phyloP scores from a whole-genome alignment of 495 filamentous ascomycete genomes.

The Penicillium antarcticum region DNA sequence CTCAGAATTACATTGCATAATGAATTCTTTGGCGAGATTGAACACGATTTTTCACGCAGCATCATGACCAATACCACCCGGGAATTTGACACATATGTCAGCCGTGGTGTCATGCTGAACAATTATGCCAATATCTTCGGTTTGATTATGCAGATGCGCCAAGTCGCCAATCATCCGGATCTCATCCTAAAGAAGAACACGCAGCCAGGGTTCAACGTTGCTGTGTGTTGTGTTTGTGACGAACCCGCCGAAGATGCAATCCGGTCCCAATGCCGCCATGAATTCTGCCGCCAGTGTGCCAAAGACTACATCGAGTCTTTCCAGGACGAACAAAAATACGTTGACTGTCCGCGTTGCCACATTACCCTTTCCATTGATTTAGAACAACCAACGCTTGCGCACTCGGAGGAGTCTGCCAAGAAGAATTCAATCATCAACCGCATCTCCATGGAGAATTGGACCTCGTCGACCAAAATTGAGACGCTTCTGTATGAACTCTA shows the following conservation, averaged over 20 bases:
- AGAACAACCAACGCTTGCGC: constrained; percentile 89
- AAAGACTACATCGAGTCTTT: constrained; percentile 78
- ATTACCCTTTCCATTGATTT: constrained; percentile 86
- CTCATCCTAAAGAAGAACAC: constrained; percentile 83
- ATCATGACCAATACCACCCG: constrained; percentile 88
- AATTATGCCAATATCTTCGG: constrained; percentile 86
- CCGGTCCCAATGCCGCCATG: constrained; percentile 84
- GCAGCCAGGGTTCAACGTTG: constrained; percentile 81
- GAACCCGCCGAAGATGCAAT: constrained; percentile 94
- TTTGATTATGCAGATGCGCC: constrained; percentile 96
- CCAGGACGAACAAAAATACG: constrained; percentile 49
- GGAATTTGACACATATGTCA: constrained; percentile 92
- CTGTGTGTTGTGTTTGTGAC: constrained; percentile 92
- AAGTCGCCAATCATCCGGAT: constrained; percentile 93
- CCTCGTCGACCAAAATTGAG: constrained; percentile 96
- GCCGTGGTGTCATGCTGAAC: constrained; percentile 89
- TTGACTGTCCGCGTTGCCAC: constrained; percentile 90
- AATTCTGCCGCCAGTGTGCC: constrained; percentile 89
- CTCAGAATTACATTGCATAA: constrained; percentile 72
- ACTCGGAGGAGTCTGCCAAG: constrained; percentile 78
- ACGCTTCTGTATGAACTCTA: constrained; percentile 90
- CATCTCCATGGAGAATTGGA: constrained; percentile 97
- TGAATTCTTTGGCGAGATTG: constrained; percentile 92
- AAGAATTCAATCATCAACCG: constrained; percentile 95
- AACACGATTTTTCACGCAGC: constrained; percentile 89